Percentiles rank a stretch among this genome's conserved stretches.
Conservation (phyloP, 2,329 filamentous ascomycete genomes). For the Pseudocercospora crystallina region DNA sequence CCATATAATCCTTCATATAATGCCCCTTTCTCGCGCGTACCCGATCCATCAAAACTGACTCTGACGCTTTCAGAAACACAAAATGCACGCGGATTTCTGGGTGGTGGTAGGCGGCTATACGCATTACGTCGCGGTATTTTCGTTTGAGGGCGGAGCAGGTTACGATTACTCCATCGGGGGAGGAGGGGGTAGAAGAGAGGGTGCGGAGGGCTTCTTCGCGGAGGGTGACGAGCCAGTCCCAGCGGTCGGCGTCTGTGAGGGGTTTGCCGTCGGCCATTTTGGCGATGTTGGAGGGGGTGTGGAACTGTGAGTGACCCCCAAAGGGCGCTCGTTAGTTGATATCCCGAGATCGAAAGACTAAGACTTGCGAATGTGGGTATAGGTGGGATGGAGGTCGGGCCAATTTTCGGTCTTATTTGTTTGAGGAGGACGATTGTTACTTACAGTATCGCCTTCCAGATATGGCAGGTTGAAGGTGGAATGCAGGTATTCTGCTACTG, state of each 20-base stretch:
- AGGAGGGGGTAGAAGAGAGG: constrained; percentile 24
- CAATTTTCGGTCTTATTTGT: too few species aligned
- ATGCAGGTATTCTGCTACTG: constrained; percentile 49
- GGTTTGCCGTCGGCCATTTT: constrained; percentile 88
- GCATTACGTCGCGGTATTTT: constrained; percentile 80
- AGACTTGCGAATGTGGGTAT: neutral
- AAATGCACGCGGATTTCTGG: constrained; percentile 68
- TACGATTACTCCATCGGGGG: constrained; percentile 71
- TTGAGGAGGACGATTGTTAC: constrained; percentile 18
- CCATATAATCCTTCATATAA: constrained; percentile 96
- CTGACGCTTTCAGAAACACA: constrained; percentile 79
- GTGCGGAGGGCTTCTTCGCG: constrained; percentile 46
- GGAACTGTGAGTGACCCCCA: constrained; percentile 41
- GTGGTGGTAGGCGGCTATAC: constrained; percentile 49
- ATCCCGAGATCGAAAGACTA: neutral
- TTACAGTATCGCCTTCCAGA: constrained; percentile 54
- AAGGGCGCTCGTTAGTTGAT: neutral
- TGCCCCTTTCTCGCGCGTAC: constrained; percentile 76
- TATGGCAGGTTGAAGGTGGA: constrained; percentile 46
- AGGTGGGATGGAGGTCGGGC: neutral
- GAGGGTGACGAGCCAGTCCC: constrained; percentile 80
- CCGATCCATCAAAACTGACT: constrained; percentile 72
- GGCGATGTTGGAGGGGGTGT: constrained; percentile 56
- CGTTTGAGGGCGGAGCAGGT: constrained; percentile 96
- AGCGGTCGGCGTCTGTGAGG: constrained; percentile 88